Evolutionary conservation across 495 filamentous ascomycete genomes (phyloP).

Genomic region (Aspergillus incahuasiensis): DNA sequence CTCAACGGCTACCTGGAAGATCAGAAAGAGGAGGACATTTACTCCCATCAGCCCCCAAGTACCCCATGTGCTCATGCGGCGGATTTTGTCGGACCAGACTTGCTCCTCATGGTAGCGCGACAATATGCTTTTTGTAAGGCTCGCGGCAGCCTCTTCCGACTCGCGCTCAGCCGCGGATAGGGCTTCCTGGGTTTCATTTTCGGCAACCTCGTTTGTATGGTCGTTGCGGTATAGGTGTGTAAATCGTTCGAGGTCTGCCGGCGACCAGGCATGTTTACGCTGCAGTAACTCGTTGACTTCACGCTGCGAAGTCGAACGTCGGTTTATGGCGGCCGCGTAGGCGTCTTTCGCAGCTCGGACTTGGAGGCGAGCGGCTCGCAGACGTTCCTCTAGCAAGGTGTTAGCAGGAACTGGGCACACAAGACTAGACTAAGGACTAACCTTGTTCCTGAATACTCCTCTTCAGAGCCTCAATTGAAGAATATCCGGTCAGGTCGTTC

Average conservation of each 20-base stretch:
- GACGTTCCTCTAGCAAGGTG: slow-evolving; percentile 51
- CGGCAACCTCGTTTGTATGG: slow-evolving; percentile 88
- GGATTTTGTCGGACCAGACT: slow-evolving; percentile 97
- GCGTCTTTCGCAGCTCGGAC: slow-evolving; percentile 67
- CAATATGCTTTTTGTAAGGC: slow-evolving; percentile 73
- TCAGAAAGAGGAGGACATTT: slow-evolving; percentile 83
- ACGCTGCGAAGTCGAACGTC: slow-evolving; percentile 81
- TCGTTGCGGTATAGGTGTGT: slow-evolving; percentile 87
- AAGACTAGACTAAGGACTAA: slow-evolving; percentile 13
- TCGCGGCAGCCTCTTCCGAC: slow-evolving; percentile 67
- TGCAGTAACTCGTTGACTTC: slow-evolving; percentile 93
- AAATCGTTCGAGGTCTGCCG: slow-evolving; percentile 87
- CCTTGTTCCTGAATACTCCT: slow-evolving; percentile 64
- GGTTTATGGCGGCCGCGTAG: slow-evolving; percentile 72
- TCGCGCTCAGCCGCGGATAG: slow-evolving; percentile 70
- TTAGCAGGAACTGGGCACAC: neutral
- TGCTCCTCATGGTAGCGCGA: slow-evolving; percentile 97
- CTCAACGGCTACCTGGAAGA: slow-evolving; percentile 89
- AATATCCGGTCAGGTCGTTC: slow-evolving; percentile 93
- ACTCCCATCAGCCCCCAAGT: slow-evolving; percentile 98
- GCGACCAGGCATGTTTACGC: slow-evolving; percentile 87
- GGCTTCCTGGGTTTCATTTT: slow-evolving; percentile 64
- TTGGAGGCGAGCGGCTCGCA: slow-evolving; percentile 56
- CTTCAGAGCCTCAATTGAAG: slow-evolving; percentile 84
- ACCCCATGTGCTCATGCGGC: slow-evolving; percentile 93